phyloP scores from a whole-genome alignment of 2,329 filamentous ascomycete species.

The Aaosphaeria pasadenensis region DNA sequence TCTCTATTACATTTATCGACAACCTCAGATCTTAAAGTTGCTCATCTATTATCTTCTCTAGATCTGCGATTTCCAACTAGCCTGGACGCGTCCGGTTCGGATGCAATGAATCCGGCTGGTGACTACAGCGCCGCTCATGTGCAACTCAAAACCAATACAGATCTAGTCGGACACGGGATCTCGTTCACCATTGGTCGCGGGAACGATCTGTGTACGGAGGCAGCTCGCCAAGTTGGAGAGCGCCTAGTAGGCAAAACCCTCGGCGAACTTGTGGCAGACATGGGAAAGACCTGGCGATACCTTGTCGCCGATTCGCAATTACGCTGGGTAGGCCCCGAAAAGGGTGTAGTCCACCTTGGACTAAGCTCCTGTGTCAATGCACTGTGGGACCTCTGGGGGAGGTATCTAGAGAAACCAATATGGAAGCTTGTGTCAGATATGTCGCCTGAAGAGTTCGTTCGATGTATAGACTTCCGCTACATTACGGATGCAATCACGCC shows the following conservation, averaged over 20 bases:
- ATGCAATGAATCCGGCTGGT: neutral
- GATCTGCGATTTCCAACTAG: slow-evolving; percentile 1
- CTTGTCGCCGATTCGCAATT: slow-evolving; percentile 81
- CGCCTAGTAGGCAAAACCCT: slow-evolving; percentile 70
- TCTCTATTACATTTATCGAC: neutral
- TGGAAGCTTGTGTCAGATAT: slow-evolving; percentile 84
- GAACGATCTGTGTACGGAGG: neutral
- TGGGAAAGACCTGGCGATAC: slow-evolving; percentile 81
- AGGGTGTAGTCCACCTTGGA: slow-evolving; percentile 84
- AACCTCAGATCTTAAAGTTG: neutral
- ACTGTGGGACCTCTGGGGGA: slow-evolving; percentile 86
- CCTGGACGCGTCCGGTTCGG: neutral
- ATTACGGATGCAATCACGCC: slow-evolving; percentile 84
- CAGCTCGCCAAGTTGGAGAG: slow-evolving; percentile 51
- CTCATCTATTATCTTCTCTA: neutral
- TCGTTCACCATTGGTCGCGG: neutral
- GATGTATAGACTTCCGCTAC: slow-evolving; percentile 85
- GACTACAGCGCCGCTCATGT: slow-evolving; percentile 2
- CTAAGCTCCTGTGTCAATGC: slow-evolving; percentile 81
- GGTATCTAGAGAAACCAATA: slow-evolving; percentile 74
- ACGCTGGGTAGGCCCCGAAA: slow-evolving; percentile 86
- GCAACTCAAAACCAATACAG: neutral
- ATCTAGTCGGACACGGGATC: neutral
- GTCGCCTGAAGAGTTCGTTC: slow-evolving; percentile 77
- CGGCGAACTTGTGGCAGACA: slow-evolving; percentile 68